phyloP scores from a whole-genome alignment of 345 rosid species.

The Salix exigua region DNA sequence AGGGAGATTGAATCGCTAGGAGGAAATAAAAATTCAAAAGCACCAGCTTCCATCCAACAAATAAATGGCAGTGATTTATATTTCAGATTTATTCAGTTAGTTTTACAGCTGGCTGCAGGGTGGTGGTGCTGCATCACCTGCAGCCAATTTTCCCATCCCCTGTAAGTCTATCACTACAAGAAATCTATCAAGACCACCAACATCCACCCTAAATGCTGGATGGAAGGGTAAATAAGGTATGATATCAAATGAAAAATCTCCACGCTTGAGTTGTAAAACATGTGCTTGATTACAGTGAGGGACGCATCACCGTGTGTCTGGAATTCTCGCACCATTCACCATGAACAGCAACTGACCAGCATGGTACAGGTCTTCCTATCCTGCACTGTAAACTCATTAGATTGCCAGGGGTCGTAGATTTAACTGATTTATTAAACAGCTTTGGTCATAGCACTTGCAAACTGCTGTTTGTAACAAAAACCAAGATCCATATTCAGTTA shows the following conservation, averaged over 20 bases:
- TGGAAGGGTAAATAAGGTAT: not conserved
- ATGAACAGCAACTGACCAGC: not conserved
- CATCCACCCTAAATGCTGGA: not conserved
- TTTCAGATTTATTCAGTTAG: not conserved
- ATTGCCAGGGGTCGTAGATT: not conserved
- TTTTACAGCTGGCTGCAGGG: slow-evolving; percentile 6
- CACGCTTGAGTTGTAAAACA: not conserved
- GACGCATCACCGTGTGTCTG: not conserved
- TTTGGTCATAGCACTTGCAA: not conserved
- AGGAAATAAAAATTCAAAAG: not conserved
- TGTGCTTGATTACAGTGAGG: not conserved
- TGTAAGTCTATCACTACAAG: not conserved
- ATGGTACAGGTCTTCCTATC: not conserved
- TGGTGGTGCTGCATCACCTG: not conserved
- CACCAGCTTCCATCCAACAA: not conserved
- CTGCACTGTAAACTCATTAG: not conserved
- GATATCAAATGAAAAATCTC: not conserved
- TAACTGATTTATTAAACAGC: not conserved
- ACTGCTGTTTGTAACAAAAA: no score
- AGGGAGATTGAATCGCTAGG: no score
- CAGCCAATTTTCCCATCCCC: not conserved
- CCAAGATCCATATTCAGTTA: not conserved
- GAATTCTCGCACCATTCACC: not conserved
- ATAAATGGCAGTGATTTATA: not conserved
- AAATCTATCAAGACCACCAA: not conserved